Evolutionary conservation across 495 filamentous ascomycete species (phyloP), one percentile per base, ranked within the genome.

Genomic region (Tuber aestivum): DNA sequence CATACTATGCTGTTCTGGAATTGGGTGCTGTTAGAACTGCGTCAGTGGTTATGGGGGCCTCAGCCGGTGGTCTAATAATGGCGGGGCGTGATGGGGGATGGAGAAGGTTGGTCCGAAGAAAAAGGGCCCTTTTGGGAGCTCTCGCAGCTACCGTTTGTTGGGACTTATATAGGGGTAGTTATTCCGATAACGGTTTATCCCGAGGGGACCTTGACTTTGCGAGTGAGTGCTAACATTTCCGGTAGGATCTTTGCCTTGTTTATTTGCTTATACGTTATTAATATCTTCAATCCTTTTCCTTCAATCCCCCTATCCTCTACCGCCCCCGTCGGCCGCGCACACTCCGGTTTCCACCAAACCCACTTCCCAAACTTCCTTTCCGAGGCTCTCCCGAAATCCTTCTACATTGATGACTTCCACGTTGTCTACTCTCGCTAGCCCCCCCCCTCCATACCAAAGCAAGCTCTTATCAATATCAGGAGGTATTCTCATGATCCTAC

Each of bases 21-120:
- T 65, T 83, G 27, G 81, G 81, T 9, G 78, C 76, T 20, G 81
- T 76, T 1, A 79, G 80, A 45, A 76, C 81, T 71, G 75, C 70
- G 21, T 41, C 71, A 20, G 42, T 83, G 10, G 74, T 82, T 73
- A 23, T 80, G 37, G 76, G 76, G 10, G 70, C 74, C 61, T 74
- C 79, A 20, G 76, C 75, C 5, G 76, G 72, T 10, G 78, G 81
- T 14, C 70, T 80, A 44, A 74, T 75, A n/a, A 77, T 76, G 21
- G 76, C 45, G 2, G 75, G 78, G 44, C 73, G 73, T n/a, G n/a
- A 50, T 27, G 80, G 78, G n/a, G 70, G 74, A n/a, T 23, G 69
- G 45, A 74, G 74, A 50, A 71, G 73, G 8, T 3, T 80, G 56
- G n/a, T 74, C 41, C 41, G 44, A 32, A 72, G 48, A 40, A 79